Evolutionary conservation across 192 early-diverging fungal species (phyloP), one percentile per base, ranked within the genome.

Genomic region (Pilaira anomala): DNA sequence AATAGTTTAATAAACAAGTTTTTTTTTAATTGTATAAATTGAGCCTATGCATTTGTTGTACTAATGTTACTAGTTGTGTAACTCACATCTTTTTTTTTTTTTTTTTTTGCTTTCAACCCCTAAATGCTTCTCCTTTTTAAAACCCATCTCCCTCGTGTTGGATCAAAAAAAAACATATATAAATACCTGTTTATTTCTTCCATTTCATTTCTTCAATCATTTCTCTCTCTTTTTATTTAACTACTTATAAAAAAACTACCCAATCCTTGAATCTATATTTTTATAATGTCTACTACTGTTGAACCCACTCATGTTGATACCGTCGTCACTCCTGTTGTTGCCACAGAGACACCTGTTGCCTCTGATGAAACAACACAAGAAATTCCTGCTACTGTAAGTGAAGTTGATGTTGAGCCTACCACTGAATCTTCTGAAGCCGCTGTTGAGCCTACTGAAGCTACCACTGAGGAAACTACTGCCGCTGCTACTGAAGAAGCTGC

Each of bases 361-460:
- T 26, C 22, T 66, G 64, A 39, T 67, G 68, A 16, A 52, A 46
- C 13, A 14, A 46, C 44, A 18, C 33, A 36, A 36, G 44, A 46
- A 46, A 28, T 44, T 60, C 24, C 12, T 49, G 54, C 2, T 13
- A 46, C 48, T 67, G 64, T 30, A 59, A 63, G 39, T 67, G 68
- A 14, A 22, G 2, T 62, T 55, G 3, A 58, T 65, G 0, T 61
- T 21, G 58, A 69, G 64, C 24, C 69, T 44, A 16, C 67, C n/a
- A n/a, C n/a, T n/a, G n/a, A n/a, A n/a, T n/a, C n/a, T n/a, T n/a
- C n/a, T n/a, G 49, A 22, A 26, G 2, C 66, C 50, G 3, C 62
- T 65, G 0, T 61, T 21, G 58, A 69, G 64, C 24, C 69, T 44
- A 16, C 67, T 63, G 56, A 16, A 26, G 28, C 25, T 66, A 62